Evolutionary conservation across 2,329 filamentous ascomycete genomes (phyloP), one percentile per base, ranked within the genome.

Genomic region (Verticillium dahliae): DNA sequence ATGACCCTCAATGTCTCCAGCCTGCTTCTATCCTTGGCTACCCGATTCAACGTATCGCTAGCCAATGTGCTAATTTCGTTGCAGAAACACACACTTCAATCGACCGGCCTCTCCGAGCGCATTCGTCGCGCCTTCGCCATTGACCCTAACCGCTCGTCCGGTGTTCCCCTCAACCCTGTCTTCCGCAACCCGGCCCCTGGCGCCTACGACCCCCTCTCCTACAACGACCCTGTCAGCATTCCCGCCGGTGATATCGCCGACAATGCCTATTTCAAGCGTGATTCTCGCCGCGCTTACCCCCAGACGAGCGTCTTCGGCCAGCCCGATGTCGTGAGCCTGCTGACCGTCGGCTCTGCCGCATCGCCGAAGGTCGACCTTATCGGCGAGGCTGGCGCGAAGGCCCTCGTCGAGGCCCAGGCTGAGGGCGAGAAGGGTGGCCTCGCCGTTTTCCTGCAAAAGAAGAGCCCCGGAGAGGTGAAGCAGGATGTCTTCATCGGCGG

Each of bases 181-280:
- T 97, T 85, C 85, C 93, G 95, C 69, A 89, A 91, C 78, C 95
- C 95, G 63, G 78, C 93, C 58, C 95, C 90, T 10, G 92, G 90
- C 67, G 82, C 80, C 67, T 80, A 86, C 70, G 87, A 91, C 70
- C 90, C 91, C 39, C 78, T 84, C 62, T 76, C 76, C 63, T 95
- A 94, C 80, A 86, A 90, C 74, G 92, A 96, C 74, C 90, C 91
- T 27, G 90, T 94, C 63, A 96, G 91, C 14, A 63, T 89, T 0
- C 92, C 92, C n/a, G 90, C 92, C 2, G 91, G 84, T 67, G 92
- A 96, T 74, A 88, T 96, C 69, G 92, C 92, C 70, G 91, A 94
- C 75, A 96, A 96, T 79, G 87, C 92, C 41, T 96, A 97, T 81
- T 99, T 92, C 92, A 96, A 96, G 83, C 92, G 95, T 71, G 95